Conservation (phyloP, 2,329 filamentous ascomycete species). For the Colletotrichum tropicicola region DNA sequence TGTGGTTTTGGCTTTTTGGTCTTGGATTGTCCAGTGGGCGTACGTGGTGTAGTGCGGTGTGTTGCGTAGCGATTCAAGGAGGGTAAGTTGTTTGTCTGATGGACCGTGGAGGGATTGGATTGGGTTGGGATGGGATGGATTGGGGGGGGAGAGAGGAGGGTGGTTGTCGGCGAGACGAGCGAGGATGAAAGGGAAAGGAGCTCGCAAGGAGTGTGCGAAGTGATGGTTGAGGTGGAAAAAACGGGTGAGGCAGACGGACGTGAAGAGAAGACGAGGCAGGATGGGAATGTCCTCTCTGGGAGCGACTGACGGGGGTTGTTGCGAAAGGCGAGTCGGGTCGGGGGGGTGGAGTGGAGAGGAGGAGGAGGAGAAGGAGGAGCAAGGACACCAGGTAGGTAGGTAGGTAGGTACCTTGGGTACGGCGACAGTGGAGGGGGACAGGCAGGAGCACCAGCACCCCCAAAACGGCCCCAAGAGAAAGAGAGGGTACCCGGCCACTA, state of each 20-base stretch:
- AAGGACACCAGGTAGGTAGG: not conserved
- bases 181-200: constrained; percentile 30
- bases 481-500: not conserved
- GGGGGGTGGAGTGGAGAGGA: constrained; percentile 23
- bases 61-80: constrained; percentile 27
- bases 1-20: constrained; percentile 25
- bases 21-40: constrained; percentile 9
- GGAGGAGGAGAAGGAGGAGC: constrained; percentile 13
- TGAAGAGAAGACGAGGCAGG: constrained; percentile 31
- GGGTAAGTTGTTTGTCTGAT: constrained; percentile 27
- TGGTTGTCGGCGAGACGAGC: constrained; percentile 28
- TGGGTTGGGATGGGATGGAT: constrained; percentile 20
- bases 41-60: constrained; percentile 17
- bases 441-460: not conserved
- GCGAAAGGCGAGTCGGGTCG: constrained; percentile 29
- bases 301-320: constrained; percentile 31
- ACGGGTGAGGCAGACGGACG: constrained; percentile 29
- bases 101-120: constrained; percentile 26
- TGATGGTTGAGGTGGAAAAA: constrained; percentile 31
- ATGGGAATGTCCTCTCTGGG: constrained; percentile 32
- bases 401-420: too few species aligned
- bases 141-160: constrained; percentile 3
- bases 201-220: constrained; percentile 33
- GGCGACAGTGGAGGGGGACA: constrained; percentile 18
- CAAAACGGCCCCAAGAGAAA: not conserved